Conservation (phyloP, 2,329 filamentous ascomycete genomes). For the Colletotrichum simmondsii region DNA sequence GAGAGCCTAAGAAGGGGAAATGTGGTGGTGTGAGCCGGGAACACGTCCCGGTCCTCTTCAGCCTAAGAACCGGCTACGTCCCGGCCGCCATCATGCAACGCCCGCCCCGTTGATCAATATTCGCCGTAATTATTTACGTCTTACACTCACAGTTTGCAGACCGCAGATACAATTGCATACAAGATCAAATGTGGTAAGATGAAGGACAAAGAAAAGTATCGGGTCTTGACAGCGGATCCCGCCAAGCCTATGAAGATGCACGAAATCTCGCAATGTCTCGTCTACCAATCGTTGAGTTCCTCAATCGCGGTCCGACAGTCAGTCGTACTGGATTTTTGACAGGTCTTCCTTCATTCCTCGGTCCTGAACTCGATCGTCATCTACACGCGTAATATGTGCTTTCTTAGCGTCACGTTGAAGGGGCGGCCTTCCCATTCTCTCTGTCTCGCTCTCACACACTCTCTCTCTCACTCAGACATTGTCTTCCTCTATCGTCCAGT, state of each 20-base stretch:
- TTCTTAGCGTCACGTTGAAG: slow-evolving; percentile 35
- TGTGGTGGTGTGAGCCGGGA: slow-evolving; percentile 18
- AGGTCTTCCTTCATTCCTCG: slow-evolving; percentile 5
- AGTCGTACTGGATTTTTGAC: not conserved
- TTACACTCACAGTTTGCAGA: not conserved
- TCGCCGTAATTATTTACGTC: not conserved
- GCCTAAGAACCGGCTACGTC: slow-evolving; percentile 22
- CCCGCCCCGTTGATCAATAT: not conserved
- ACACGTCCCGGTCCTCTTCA: slow-evolving; percentile 14
- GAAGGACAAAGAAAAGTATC: not conserved
- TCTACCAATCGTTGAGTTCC: not conserved
- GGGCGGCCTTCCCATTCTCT: slow-evolving; percentile 22
- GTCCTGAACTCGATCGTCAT: not conserved
- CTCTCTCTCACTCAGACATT: not conserved
- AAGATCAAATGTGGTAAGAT: slow-evolving; percentile 15
- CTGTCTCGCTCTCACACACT: not conserved
- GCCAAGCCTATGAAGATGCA: slow-evolving; percentile 4
- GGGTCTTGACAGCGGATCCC: not conserved
- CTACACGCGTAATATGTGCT: slow-evolving; percentile 12
- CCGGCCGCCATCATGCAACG: slow-evolving; percentile 4
- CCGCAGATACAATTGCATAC: not conserved
- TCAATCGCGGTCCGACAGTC: not conserved
- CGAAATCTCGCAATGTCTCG: slow-evolving; percentile 1
- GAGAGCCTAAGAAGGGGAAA: not conserved
- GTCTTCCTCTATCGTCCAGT: not conserved